Conservation (phyloP, 2,329 filamentous ascomycete genomes). For the Pseudocercospora pini-densiflorae region DNA sequence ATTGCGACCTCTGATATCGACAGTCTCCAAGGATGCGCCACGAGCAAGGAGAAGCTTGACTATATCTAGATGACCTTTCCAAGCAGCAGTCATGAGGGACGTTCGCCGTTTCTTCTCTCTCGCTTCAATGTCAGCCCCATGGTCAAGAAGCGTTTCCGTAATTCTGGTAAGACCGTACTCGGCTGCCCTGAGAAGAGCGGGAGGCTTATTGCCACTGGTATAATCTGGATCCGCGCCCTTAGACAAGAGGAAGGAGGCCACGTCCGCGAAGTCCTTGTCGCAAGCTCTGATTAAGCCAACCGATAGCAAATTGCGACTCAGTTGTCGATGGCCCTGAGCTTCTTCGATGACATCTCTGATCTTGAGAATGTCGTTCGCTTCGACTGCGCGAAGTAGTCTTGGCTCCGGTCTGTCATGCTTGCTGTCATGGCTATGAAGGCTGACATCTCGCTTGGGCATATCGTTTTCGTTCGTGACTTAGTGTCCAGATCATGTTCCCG, state of each 20-base stretch:
- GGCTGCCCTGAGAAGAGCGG: constrained; percentile 29
- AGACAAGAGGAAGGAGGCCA: constrained; percentile 41
- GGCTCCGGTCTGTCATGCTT: constrained; percentile 44
- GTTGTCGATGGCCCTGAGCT: constrained; percentile 43
- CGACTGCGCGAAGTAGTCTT: constrained; percentile 46
- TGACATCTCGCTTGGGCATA: constrained; percentile 25
- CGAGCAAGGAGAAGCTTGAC: constrained; percentile 43
- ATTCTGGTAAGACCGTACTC: constrained; percentile 26
- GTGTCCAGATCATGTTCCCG: constrained; percentile 1
- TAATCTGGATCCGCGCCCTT: constrained; percentile 45
- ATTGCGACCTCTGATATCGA: constrained; percentile 31
- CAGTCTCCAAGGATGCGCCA: constrained; percentile 31
- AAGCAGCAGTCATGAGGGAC: constrained; percentile 51
- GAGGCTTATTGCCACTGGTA: constrained; percentile 27
- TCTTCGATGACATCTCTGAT: constrained; percentile 40
- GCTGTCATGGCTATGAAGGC: constrained; percentile 26
- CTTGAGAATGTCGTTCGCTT: constrained; percentile 42
- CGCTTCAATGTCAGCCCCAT: constrained; percentile 29
- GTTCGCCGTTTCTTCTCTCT: constrained; percentile 52
- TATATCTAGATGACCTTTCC: constrained; percentile 46
- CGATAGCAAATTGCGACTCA: constrained; percentile 45
- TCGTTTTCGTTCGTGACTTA: not conserved
- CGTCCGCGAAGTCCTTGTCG: constrained; percentile 41
- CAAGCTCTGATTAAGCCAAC: constrained; percentile 47
- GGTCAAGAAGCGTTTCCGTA: constrained; percentile 25